A percentile compares a stretch with the other conserved stretches of the same genome.
Evolutionary conservation across 2,329 filamentous ascomycete genomes (phyloP).

Genomic region (Stemphylium vesicarium): DNA sequence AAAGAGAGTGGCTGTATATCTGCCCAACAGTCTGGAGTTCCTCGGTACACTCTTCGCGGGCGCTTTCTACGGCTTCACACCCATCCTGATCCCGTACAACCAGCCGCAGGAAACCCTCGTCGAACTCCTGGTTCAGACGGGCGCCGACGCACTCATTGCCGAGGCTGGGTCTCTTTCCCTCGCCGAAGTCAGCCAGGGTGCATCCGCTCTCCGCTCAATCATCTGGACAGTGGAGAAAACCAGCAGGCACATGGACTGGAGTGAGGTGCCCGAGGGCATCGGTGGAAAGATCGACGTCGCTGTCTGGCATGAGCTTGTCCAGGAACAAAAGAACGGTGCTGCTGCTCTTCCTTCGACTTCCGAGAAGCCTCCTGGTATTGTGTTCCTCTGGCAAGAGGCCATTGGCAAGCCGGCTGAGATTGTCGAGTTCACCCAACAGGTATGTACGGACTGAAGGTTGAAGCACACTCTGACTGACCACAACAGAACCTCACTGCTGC

Average conservation of each 20-base stretch:
- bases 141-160: conserved; percentile 82
- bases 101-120: conserved; percentile 72
- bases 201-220: conserved; percentile 73
- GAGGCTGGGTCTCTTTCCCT: conserved; percentile 87
- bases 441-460: conserved; percentile 36
- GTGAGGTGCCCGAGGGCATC: conserved; percentile 79
- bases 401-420: conserved; percentile 64
- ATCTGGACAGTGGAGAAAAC: conserved; percentile 94
- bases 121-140: conserved; percentile 73
- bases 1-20: conserved; percentile 83
- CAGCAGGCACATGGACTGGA: conserved; percentile 94
- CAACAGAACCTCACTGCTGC: conserved; percentile 84
- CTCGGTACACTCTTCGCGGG: conserved; percentile 82
- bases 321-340: conserved; percentile 63
- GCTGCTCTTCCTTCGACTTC: conserved; percentile 70
- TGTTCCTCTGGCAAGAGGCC: conserved; percentile 71
- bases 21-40: conserved; percentile 92
- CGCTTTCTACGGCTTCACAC: conserved; percentile 85
- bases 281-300: conserved; percentile 77
- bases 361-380: conserved; percentile 57
- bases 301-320: conserved; percentile 92
- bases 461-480: conserved; percentile 13
- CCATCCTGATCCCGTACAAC: conserved; percentile 85
- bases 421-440: conserved; percentile 77
- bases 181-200: conserved; percentile 71